Base-by-base conservation (phyloP, 2,329 filamentous ascomycete species). In the Colletotrichum magnum region DNA sequence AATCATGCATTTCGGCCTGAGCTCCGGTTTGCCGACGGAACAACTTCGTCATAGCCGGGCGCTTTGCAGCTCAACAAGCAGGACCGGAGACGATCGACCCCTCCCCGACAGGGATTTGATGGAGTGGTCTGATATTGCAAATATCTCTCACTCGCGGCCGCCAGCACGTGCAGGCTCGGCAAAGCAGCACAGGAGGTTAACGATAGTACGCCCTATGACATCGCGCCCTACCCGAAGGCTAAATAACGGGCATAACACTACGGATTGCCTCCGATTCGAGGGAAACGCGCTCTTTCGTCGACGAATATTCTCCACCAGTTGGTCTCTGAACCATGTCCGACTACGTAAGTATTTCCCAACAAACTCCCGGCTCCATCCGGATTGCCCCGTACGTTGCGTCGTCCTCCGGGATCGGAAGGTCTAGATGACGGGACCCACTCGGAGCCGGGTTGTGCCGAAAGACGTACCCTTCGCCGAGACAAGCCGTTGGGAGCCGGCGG, bases 381-480 rank as follows among this genome's bases (percentile, higher is more conserved):
- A 2, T 28, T 26, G 24, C 53, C 65, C 54, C 56, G 43, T 53
- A 43, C 41, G 41, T 3, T 10, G 18, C 12, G 53, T 59, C 32
- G 32, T 36, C 32, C 32, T 36, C 61, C 61, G 66, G 47, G 32
- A 60, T 69, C 61, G 66, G 66, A 59, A 58, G 32, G 10, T 41
- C 9, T 6, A 36, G 32, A 10, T 36, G 32, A 36, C 9, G 6
- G 36, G 59, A 16, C 59, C 52, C 18, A 43, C n/a, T 4, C 54
- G 53, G 50, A 47, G 47, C 61, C 60, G 43, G n/a, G 39, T 65
- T 69, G 32, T 45, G 66, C 61, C 66, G 66, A 69, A 13, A 50
- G 16, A 15, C 41, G 41, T n/a, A n/a, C 2, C 5, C 9, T 47
- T 47, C 16, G 12, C 43, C 16, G 43, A 47, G 32, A 36, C 32